A percentile compares a stretch with the other conserved stretches of the same genome.
Conservation (phyloP, 257 asterid genomes). For the Solanum sejunctum region DNA sequence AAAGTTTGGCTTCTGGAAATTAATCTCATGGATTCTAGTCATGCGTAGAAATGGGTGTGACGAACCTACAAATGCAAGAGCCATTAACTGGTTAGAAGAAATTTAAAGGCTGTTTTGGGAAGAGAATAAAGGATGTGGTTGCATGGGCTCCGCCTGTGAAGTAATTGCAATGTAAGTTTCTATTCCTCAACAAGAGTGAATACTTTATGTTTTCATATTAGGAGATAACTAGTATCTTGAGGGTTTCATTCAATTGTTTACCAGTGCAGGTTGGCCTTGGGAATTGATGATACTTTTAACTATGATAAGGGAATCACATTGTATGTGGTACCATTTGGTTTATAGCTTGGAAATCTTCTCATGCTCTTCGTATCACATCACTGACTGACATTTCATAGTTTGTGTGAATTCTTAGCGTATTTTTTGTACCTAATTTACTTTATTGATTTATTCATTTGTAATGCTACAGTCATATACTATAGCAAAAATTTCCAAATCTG, state of each 20-base stretch:
- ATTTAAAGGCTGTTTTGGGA: neutral
- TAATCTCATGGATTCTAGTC: neutral
- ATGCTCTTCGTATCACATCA: neutral
- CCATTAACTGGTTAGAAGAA: neutral
- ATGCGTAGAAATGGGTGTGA: neutral
- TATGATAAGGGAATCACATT: neutral
- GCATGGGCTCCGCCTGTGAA: neutral
- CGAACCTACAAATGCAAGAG: neutral
- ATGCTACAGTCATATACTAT: neutral
- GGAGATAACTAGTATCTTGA: neutral
- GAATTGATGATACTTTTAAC: neutral
- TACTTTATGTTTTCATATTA: neutral
- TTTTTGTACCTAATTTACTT: neutral
- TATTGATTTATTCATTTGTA: neutral
- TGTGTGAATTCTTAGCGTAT: neutral
- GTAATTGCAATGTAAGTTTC: neutral
- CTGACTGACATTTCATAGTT: neutral
- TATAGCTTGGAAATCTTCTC: neutral
- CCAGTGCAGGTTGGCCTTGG: neutral
- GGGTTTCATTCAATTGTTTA: neutral
- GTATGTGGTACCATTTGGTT: neutral
- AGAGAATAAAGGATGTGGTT: neutral
- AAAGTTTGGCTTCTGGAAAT: neutral
- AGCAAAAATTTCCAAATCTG: neutral
- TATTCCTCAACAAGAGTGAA: neutral